A percentile compares a stretch with the other conserved stretches of the same genome.
Conservation (phyloP, 2,329 filamentous ascomycete species). For the Apiospora pterosperma region DNA sequence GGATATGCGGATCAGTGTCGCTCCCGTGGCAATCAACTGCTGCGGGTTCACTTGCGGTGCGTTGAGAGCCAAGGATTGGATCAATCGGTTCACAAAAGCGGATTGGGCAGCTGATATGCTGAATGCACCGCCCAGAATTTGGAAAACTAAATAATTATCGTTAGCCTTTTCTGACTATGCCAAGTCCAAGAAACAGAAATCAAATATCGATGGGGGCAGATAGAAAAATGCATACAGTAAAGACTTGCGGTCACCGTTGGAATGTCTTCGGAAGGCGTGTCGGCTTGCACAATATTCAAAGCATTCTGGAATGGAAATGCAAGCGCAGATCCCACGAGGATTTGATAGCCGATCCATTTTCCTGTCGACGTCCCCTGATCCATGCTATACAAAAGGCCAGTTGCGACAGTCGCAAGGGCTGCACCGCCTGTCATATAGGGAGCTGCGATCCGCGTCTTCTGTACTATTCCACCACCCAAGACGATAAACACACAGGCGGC, state of each 20-base stretch:
- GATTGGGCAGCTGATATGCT: not conserved
- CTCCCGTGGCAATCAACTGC: not conserved
- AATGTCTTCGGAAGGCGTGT: not conserved
- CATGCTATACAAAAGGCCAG: not conserved
- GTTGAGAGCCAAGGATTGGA: not conserved
- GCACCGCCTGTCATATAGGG: not conserved
- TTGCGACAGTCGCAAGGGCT: not conserved
- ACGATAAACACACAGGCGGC: not conserved
- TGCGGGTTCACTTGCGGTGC: not conserved
- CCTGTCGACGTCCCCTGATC: not conserved
- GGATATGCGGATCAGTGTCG: not conserved
- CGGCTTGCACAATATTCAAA: not conserved
- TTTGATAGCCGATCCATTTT: slow-evolving; percentile 5
- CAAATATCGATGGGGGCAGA: not conserved
- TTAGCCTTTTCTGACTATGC: too few relatives aligned
- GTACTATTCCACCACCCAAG: not conserved
- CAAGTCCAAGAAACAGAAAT: too few relatives aligned
- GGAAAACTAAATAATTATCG: not conserved
- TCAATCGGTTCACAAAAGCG: not conserved
- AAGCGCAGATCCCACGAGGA: not conserved
- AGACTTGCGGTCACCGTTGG: not conserved
- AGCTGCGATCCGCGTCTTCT: not conserved
- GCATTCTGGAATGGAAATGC: not conserved
- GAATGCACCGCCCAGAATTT: not conserved
- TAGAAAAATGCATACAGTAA: not conserved